Evolutionary conservation across 2,329 filamentous ascomycete genomes (phyloP).

Genomic region (Elsinoe necatrix): DNA sequence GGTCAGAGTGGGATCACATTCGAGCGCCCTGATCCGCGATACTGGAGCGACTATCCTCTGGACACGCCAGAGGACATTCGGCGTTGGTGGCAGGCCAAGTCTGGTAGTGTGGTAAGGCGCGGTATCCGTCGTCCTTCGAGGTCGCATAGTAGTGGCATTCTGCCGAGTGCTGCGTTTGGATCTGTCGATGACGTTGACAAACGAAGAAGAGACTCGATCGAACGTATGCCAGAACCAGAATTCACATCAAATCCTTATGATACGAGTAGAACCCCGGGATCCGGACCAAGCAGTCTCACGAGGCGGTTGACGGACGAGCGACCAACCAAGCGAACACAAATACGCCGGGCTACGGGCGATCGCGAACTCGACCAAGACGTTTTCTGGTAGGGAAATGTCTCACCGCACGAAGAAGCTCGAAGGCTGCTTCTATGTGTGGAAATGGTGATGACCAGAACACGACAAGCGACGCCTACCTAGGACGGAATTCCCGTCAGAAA

Average conservation of each 20-base stretch:
- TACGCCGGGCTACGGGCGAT: not conserved
- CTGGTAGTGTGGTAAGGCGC: not conserved
- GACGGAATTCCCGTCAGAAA: too few species aligned
- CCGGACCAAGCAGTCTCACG: not conserved
- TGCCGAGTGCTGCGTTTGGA: not conserved
- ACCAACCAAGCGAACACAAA: not conserved
- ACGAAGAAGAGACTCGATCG: slow-evolving; percentile 2
- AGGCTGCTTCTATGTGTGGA: not conserved
- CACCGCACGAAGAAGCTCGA: too few species aligned
- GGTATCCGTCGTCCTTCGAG: not conserved
- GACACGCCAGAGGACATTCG: not conserved
- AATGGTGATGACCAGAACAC: not conserved
- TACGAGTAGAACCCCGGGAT: not conserved
- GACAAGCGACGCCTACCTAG: not conserved
- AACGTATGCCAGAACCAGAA: not conserved
- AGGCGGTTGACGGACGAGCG: not conserved
- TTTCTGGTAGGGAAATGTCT: slow-evolving; percentile 5
- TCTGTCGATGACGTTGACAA: not conserved
- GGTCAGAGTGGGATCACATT: not conserved
- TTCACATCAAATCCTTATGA: not conserved
- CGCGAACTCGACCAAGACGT: slow-evolving; percentile 3
- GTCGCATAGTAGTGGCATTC: not conserved
- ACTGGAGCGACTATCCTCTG: slow-evolving; percentile 6
- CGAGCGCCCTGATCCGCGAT: slow-evolving; percentile 2
- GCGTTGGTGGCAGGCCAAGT: not conserved